Base-by-base conservation (phyloP, 2,329 filamentous ascomycete species). In the Mariannaea elegans region DNA sequence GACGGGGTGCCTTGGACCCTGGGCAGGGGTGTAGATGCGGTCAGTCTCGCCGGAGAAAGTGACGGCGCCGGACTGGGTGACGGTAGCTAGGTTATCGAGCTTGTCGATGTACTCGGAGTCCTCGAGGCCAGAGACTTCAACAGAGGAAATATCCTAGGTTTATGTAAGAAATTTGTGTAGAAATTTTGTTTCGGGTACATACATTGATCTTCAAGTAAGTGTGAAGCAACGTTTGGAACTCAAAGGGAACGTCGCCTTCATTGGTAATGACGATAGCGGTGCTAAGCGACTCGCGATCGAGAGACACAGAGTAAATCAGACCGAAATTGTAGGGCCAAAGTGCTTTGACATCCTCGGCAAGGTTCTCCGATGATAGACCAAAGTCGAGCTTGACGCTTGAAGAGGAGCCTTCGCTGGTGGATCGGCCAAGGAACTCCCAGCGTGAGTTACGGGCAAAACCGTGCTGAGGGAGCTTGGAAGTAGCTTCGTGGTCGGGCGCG, bases 391-490 rank as follows among this genome's bases (percentile, higher is more conserved):
- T 97, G 66, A 98, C 89, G 47, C 88, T 89, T 36, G 71, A 87
- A 82, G 72, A 91, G 84, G 63, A 60, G 76, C 78, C 68, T 74
- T 81, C 80, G 66, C 78, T 80, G 52, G 80, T 80, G 41, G 90
- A 92, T 79, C 94, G 96, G 73, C 94, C 94, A 50, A 99, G 84
- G 75, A 95, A 97, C 77, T 98, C 94, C 95, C 95, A 99, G 63
- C 86, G 86, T 44, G 90, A 91, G 72, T 87, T 94, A 69, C 95
- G 92, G 36, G 94, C 95, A 78, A 99, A 97, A 67, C 95, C 95
- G 80, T 98, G 95, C 79, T 97, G 94, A 3, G 94, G 90, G 23
- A 99, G 90, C 65, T 86, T 81, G 50, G 87, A 87, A 24, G 93
- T 95, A n/a, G 90, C 84, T 66, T 90, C 87, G 76, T 94, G 89